phyloP scores from a whole-genome alignment of 257 asterid genomes.

The Jacaranda mimosifolia region DNA sequence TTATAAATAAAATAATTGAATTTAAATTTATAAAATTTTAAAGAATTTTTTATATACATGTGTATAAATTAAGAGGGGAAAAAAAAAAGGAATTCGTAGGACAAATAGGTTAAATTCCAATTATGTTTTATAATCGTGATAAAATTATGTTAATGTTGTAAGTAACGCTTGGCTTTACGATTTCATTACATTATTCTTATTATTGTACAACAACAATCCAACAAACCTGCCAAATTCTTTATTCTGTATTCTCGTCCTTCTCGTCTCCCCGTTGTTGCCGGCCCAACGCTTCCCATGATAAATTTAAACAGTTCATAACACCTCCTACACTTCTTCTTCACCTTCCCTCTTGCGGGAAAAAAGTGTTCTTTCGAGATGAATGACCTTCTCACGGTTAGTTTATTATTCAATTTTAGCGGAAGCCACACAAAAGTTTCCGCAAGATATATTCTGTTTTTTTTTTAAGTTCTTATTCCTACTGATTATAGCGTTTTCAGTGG shows the following conservation, averaged over 20 bases:
- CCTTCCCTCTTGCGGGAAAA: slow-evolving; percentile 10
- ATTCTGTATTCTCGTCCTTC: slow-evolving; percentile 33
- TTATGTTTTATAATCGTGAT: background rate
- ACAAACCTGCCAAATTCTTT: slow-evolving; percentile 27
- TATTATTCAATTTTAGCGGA: slow-evolving; percentile 3
- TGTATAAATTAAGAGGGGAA: no score
- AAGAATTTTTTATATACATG: no score
- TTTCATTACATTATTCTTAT: slow-evolving; percentile 20
- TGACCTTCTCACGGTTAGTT: slow-evolving; percentile 73
- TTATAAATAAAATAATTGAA: no score
- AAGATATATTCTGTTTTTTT: background rate
- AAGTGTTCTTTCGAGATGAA: slow-evolving; percentile 50
- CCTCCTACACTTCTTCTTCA: slow-evolving; percentile 18
- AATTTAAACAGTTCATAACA: slow-evolving; percentile 15
- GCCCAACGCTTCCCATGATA: slow-evolving; percentile 33
- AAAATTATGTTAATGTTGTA: slow-evolving; percentile 31
- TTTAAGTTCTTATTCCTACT: slow-evolving; percentile 11
- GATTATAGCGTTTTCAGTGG: background rate
- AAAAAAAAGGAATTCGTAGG: no score
- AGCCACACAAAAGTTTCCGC: background rate
- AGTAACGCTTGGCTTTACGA: slow-evolving; percentile 33
- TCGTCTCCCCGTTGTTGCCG: slow-evolving; percentile 40
- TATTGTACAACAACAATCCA: slow-evolving; percentile 29
- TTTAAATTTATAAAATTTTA: no score
- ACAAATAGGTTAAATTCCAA: slow-evolving; percentile 2